Evolutionary conservation across 2,329 filamentous ascomycete species (phyloP).

Genomic region (Sclerotinia spermophila): DNA sequence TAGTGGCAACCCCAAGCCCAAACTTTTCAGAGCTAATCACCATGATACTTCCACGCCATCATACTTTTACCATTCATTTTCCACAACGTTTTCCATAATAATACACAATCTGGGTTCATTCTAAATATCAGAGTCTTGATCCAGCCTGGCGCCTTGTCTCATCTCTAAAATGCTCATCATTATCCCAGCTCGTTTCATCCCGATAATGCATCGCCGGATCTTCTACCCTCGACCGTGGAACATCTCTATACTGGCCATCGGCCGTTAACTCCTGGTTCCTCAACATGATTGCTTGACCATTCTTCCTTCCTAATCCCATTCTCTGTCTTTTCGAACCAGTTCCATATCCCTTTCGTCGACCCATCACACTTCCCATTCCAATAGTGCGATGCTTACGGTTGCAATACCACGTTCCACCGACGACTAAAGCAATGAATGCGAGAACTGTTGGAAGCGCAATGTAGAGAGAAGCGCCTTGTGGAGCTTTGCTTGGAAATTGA

Average conservation of each 20-base stretch:
- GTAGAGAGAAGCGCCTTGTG: conserved; percentile 30
- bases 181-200: conserved; percentile 14
- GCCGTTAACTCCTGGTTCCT: conserved; percentile 28
- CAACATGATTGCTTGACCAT: conserved; percentile 27
- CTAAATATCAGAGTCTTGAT: background rate
- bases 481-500: conserved; percentile 24
- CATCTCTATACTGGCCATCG: conserved; percentile 28
- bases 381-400: conserved; percentile 33
- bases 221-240: conserved; percentile 14
- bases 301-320: conserved; percentile 29
- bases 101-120: too few species aligned
- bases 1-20: background rate
- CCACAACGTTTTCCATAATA: background rate
- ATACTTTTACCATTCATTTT: too few species aligned
- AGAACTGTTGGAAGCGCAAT: conserved; percentile 34
- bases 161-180: background rate
- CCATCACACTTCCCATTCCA: conserved; percentile 36
- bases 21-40: background rate
- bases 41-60: background rate
- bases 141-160: background rate
- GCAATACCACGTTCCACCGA: conserved; percentile 29
- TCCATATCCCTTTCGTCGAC: conserved; percentile 33
- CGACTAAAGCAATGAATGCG: conserved; percentile 29
- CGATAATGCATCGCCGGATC: conserved; percentile 15
- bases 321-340: conserved; percentile 31